Conservation (phyloP, 768 basidiomycete genomes). For the Panus rudis region DNA sequence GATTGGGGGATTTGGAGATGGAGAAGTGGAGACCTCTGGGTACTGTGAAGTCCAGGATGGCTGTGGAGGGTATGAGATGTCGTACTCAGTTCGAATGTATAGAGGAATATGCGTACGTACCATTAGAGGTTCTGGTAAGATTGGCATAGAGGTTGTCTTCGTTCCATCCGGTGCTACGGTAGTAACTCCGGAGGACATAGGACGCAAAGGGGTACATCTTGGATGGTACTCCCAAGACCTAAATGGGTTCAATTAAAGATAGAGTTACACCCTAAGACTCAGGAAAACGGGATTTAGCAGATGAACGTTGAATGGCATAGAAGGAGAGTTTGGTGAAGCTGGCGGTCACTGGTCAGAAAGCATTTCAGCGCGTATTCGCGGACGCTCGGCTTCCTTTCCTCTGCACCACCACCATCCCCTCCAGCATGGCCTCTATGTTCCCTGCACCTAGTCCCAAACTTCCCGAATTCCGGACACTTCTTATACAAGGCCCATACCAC, state of each 20-base stretch:
- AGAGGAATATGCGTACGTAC: constrained; percentile 35
- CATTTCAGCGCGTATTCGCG: background rate
- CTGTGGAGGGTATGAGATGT: no score
- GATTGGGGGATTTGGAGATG: constrained; percentile 84
- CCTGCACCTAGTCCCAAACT: constrained; percentile 36
- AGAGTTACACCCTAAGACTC: background rate
- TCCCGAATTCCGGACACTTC: constrained; percentile 51
- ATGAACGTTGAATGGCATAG: background rate
- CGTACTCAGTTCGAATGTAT: constrained; percentile 10
- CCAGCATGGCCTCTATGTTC: constrained; percentile 34
- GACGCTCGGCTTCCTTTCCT: background rate
- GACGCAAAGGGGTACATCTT: constrained; percentile 81
- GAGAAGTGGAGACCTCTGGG: constrained; percentile 75
- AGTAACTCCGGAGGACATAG: constrained; percentile 85
- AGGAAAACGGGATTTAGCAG: background rate
- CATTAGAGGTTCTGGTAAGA: constrained; percentile 81
- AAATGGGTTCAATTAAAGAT: background rate
- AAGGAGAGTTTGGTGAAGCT: background rate
- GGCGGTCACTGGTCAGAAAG: no score
- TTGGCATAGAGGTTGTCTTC: constrained; percentile 93
- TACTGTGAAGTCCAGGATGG: constrained; percentile 86
- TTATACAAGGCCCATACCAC: constrained; percentile 57
- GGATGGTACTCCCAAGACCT: background rate
- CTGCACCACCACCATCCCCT: background rate
- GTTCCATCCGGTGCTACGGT: constrained; percentile 92